phyloP scores from a whole-genome alignment of 495 filamentous ascomycete genomes.

The Lophium mytilinum region DNA sequence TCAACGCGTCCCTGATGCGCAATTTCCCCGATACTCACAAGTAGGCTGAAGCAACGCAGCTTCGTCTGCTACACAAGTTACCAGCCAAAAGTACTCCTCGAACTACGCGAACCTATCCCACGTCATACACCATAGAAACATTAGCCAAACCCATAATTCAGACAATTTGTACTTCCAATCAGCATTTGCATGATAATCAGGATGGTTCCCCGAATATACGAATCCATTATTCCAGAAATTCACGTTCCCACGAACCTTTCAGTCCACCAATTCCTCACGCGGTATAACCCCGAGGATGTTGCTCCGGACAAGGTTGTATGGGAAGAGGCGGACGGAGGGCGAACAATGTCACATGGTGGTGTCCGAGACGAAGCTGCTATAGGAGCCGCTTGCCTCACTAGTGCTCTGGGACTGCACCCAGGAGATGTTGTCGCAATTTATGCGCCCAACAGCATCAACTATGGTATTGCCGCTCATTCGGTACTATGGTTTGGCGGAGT shows the following conservation, averaged over 20 bases:
- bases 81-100: too few species aligned
- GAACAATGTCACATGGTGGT: constrained; percentile 11
- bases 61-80: too few species aligned
- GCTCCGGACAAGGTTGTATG: constrained; percentile 10
- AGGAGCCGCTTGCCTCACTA: constrained; percentile 6
- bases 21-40: too few species aligned
- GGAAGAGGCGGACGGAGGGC: constrained; percentile 7
- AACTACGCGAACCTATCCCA: too few species aligned
- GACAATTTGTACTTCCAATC: too few species aligned
- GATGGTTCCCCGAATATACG: neutral
- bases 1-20: too few species aligned
- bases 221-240: constrained; percentile 1
- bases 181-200: too few species aligned
- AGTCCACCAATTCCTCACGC: constrained; percentile 10
- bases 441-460: constrained; percentile 9
- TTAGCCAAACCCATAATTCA: too few species aligned
- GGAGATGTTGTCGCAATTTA: constrained; percentile 11
- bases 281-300: constrained; percentile 17
- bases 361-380: constrained; percentile 7
- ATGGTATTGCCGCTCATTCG: constrained; percentile 6
- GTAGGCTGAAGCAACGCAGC: too few species aligned
- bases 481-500: constrained; percentile 12
- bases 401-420: neutral
- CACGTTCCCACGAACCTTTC: constrained; percentile 8
- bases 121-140: too few species aligned